These are phyloP conservation scores for Hypomyces rosellus DNA, from an alignment of 2,329 filamentous ascomycete genomes.

Conservation along the genomic window DNA sequence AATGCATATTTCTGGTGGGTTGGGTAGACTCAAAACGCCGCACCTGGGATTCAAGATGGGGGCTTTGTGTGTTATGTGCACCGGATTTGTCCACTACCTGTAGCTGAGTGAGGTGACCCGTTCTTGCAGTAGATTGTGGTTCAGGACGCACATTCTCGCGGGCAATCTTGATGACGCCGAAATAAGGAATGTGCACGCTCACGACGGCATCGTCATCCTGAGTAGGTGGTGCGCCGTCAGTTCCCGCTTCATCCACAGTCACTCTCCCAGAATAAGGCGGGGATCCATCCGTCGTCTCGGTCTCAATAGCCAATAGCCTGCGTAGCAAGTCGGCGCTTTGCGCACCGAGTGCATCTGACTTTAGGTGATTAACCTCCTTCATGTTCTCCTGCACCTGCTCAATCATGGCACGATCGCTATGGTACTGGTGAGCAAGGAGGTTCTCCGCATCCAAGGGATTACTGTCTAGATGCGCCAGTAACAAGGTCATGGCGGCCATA, in stretches of 20 bases:
- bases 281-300: background rate
- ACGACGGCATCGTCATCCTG: background rate
- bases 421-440: constrained; percentile 9
- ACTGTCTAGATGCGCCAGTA: constrained; percentile 31
- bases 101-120: too few relatives aligned
- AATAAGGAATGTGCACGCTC: background rate
- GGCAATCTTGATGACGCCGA: background rate
- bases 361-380: background rate
- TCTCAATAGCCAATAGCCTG: background rate
- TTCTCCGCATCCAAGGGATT: constrained; percentile 13
- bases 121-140: too few relatives aligned
- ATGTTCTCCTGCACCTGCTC: constrained; percentile 7
- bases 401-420: constrained; percentile 10
- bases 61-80: too few relatives aligned
- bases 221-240: too few relatives aligned
- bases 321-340: background rate
- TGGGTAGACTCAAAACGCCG: too few relatives aligned
- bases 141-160: background rate
- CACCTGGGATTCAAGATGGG: too few relatives aligned
- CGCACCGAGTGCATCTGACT: background rate
- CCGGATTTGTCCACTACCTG: too few relatives aligned
- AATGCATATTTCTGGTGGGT: too few relatives aligned
- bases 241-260: too few relatives aligned
- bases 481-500: constrained; percentile 30
- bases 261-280: too few relatives aligned